Evolutionary conservation across 1,139 yeast genomes (phyloP).

Genomic region (Wickerhamomyces sp.): DNA sequence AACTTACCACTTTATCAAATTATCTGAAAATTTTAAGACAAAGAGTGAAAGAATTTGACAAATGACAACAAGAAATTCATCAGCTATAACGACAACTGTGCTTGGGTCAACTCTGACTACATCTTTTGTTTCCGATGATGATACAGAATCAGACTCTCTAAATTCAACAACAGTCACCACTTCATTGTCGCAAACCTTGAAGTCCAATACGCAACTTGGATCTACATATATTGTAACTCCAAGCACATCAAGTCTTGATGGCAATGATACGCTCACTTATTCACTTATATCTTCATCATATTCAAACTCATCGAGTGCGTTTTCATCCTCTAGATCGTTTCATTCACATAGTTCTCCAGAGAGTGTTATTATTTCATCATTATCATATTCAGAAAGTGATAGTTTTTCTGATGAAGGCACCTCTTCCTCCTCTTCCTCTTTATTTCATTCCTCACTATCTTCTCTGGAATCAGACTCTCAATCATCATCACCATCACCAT

Average conservation of each 20-base stretch:
- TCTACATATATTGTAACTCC: background rate
- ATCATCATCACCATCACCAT: background rate
- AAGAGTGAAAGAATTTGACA: too few species aligned
- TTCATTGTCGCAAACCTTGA: background rate
- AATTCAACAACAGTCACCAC: background rate
- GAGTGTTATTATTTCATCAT: background rate
- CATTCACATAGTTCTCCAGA: background rate
- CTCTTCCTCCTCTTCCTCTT: background rate
- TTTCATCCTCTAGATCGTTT: background rate
- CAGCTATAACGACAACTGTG: background rate
- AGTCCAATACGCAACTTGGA: background rate
- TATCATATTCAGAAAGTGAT: too few species aligned
- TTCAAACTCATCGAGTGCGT: background rate
- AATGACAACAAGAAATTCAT: background rate
- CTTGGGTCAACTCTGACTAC: constrained; percentile 4
- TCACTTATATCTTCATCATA: background rate
- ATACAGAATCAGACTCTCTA: background rate
- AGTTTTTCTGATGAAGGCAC: too few species aligned
- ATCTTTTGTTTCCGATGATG: background rate
- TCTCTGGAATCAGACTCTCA: background rate
- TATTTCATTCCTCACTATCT: background rate
- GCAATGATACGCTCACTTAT: background rate
- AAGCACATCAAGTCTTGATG: constrained; percentile 1
- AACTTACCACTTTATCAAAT: background rate
- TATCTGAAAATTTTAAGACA: background rate